Conservation (phyloP, 1,284 basidiomycete species). For the Ganoderma resinaceum region DNA sequence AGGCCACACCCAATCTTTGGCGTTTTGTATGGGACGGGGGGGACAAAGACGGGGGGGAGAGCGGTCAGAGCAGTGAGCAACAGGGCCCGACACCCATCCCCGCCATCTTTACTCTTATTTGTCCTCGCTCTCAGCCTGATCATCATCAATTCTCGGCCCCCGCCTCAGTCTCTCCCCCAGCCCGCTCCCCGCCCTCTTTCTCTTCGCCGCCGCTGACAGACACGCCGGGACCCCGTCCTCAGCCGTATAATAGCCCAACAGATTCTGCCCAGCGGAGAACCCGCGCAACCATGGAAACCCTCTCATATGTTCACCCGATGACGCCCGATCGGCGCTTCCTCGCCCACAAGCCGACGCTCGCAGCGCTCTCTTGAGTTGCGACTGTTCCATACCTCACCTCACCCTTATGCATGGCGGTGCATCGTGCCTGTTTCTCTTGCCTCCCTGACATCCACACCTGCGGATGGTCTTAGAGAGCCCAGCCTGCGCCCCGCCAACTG, state of each 20-base stretch:
- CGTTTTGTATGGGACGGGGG: conserved; percentile 13
- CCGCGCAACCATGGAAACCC: conserved; percentile 18
- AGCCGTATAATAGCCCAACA: conserved; percentile 1
- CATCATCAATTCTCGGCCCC: conserved; percentile 14
- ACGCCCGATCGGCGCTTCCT: background rate
- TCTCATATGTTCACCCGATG: background rate
- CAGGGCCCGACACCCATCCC: background rate
- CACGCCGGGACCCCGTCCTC: background rate
- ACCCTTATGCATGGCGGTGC: background rate
- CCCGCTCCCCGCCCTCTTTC: background rate
- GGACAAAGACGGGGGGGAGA: conserved; percentile 4
- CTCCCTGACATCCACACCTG: background rate
- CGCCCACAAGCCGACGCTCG: background rate
- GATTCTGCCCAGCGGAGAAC: background rate
- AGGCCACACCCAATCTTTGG: conserved; percentile 12
- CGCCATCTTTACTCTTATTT: conserved; percentile 19
- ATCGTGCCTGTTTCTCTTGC: background rate
- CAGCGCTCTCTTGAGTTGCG: too few relatives aligned
- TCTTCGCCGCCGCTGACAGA: background rate
- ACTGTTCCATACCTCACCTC: too few relatives aligned
- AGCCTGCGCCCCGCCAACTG: background rate
- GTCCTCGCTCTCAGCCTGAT: conserved; percentile 17
- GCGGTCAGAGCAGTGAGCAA: background rate
- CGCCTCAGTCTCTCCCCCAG: background rate
- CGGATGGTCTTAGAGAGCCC: background rate